A percentile compares a stretch with the other conserved stretches of the same genome.
These are phyloP conservation scores for Nyctanthes arbortristis DNA, from an alignment of 257 asterid species.

Conservation along the genomic window DNA sequence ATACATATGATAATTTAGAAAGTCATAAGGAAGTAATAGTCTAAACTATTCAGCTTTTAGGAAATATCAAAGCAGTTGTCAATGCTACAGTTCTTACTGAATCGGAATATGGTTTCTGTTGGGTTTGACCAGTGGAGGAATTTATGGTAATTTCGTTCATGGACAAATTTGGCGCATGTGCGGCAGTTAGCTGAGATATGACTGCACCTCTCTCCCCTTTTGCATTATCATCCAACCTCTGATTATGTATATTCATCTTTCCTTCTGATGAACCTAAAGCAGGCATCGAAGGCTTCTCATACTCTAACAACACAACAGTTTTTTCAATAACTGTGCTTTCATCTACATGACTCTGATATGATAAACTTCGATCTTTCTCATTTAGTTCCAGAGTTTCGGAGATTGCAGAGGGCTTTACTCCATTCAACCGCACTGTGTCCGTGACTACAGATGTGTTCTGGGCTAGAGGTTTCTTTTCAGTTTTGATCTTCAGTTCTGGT, in stretches of 20 bases:
- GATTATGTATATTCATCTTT: slow-evolving; percentile 26
- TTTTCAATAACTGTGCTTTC: slow-evolving; percentile 79
- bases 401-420: slow-evolving; percentile 36
- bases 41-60: slow-evolving; percentile 1
- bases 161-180: slow-evolving; percentile 43
- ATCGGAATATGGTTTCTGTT: slow-evolving; percentile 36
- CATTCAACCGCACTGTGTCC: slow-evolving; percentile 23
- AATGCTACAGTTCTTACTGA: slow-evolving; percentile 44
- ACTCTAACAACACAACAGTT: slow-evolving; percentile 71
- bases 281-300: slow-evolving; percentile 60
- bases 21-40: not conserved
- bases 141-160: slow-evolving; percentile 37
- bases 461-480: slow-evolving; percentile 36
- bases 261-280: slow-evolving; percentile 38
- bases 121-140: slow-evolving; percentile 31
- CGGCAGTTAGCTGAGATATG: slow-evolving; percentile 34
- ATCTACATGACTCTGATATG: slow-evolving; percentile 50
- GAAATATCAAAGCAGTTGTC: not conserved
- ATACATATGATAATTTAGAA: not conserved
- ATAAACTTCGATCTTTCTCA: slow-evolving; percentile 28
- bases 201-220: slow-evolving; percentile 32
- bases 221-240: slow-evolving; percentile 25
- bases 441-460: slow-evolving; percentile 34
- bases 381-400: slow-evolving; percentile 36
- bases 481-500: slow-evolving; percentile 77